These are phyloP conservation scores for Alisma plantagoaquatica DNA, from an alignment of 106 monocot species.

Conservation along the genomic window DNA sequence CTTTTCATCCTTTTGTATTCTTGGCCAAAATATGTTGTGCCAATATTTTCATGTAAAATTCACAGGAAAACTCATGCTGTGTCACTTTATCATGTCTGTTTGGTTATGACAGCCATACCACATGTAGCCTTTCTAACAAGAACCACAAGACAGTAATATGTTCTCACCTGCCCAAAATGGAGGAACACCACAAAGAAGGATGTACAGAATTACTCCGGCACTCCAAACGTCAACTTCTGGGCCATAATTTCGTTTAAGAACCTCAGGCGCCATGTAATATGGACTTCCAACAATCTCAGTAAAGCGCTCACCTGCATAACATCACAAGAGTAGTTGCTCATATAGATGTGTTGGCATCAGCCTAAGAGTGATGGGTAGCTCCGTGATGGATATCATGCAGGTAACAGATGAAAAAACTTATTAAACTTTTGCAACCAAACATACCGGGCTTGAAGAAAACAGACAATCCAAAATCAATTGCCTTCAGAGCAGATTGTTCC, in stretches of 20 bases:
- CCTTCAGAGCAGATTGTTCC: conserved; percentile 22
- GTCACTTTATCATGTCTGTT: no score
- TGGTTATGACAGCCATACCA: no score
- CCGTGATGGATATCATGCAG: no score
- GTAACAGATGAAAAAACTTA: no score
- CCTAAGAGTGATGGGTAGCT: no score
- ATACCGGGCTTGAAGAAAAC: conserved; percentile 25
- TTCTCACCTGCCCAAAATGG: conserved; percentile 31
- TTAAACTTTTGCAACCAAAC: no score
- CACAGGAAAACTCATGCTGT: no score
- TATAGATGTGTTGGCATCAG: background rate
- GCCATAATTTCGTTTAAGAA: conserved; percentile 28
- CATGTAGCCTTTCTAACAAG: no score
- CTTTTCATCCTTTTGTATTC: no score
- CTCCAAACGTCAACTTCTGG: conserved; percentile 32
- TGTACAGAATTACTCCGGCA: conserved; percentile 29
- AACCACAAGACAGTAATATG: no score
- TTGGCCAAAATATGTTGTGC: no score
- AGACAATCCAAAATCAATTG: conserved; percentile 26
- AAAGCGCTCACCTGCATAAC: conserved; percentile 14
- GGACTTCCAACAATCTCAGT: conserved; percentile 27
- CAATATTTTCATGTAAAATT: no score
- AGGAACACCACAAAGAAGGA: conserved; percentile 25
- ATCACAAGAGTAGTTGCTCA: background rate
- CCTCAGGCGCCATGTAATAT: conserved; percentile 31